Evolutionary conservation across 192 early-diverging fungal species (phyloP).

Genomic region (Gaertneriomyces semiglobifer): DNA sequence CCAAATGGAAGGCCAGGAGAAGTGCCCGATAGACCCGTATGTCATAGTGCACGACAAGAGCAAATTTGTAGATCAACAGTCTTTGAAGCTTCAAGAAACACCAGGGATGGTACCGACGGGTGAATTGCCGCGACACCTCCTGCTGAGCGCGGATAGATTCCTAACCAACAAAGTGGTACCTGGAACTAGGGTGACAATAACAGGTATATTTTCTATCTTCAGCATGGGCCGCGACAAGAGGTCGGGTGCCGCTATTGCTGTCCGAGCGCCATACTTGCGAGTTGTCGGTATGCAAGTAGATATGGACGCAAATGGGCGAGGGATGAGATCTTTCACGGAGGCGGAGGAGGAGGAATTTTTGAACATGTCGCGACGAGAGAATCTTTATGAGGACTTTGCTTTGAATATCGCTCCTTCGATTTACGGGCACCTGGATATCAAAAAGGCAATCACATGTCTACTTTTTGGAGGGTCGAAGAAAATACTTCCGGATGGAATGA

Average conservation of each 20-base stretch:
- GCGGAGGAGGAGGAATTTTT: constrained; percentile 93
- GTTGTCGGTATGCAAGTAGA: constrained; percentile 90
- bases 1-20: constrained; percentile 13
- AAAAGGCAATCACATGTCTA: constrained; percentile 90
- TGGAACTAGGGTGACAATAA: constrained; percentile 86
- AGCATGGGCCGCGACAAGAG: constrained; percentile 65
- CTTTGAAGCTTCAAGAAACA: constrained; percentile 95
- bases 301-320: constrained; percentile 62
- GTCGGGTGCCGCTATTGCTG: constrained; percentile 76
- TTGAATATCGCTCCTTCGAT: constrained; percentile 95
- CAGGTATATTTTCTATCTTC: constrained; percentile 94
- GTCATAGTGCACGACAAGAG: constrained; percentile 94
- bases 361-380: constrained; percentile 76
- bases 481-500: constrained; percentile 93
- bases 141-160: constrained; percentile 83
- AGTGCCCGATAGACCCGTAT: constrained; percentile 87
- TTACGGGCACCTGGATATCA: constrained; percentile 94
- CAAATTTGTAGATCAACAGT: constrained; percentile 94
- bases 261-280: constrained; percentile 89
- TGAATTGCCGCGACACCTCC: constrained; percentile 92
- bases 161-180: constrained; percentile 90
- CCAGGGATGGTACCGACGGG: constrained; percentile 97
- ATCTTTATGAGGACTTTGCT: constrained; percentile 88
- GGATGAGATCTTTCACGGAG: constrained; percentile 69
- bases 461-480: constrained; percentile 97